Conservation (phyloP, 441 rosid genomes). For the Erodium trifolium region DNA sequence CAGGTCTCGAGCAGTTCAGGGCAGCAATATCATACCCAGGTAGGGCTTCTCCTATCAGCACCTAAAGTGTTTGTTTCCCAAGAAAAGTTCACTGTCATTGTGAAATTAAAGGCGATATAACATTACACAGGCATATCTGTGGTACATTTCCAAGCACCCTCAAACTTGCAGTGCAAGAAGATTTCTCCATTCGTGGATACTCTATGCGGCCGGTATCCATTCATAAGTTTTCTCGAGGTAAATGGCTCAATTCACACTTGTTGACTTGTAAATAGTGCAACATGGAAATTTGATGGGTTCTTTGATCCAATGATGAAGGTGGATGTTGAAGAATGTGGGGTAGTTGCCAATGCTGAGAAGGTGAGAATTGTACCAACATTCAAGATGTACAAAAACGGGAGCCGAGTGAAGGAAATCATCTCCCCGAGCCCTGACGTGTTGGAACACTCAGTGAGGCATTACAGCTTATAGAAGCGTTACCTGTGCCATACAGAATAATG, state of each 20-base stretch:
- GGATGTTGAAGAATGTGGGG: conserved; percentile 41
- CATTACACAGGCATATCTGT: conserved; percentile 55
- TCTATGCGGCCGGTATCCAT: conserved; percentile 70
- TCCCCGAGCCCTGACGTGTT: conserved; percentile 38
- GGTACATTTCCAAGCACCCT: conserved; percentile 59
- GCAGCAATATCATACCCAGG: conserved; percentile 73
- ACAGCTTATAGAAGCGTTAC: not conserved
- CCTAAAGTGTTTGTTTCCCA: no score
- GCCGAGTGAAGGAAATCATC: conserved; percentile 46
- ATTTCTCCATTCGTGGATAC: conserved; percentile 63
- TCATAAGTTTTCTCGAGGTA: conserved; percentile 83
- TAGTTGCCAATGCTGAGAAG: conserved; percentile 35
- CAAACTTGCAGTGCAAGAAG: conserved; percentile 70
- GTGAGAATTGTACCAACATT: conserved; percentile 44
- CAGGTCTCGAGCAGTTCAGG: conserved; percentile 62
- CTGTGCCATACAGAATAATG: not conserved
- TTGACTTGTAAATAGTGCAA: no score
- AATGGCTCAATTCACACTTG: not conserved
- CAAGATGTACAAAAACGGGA: conserved; percentile 41
- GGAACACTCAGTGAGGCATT: conserved; percentile 33
- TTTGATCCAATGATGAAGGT: conserved; percentile 22
- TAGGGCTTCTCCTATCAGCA: conserved; percentile 13
- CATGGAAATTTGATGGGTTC: no score
- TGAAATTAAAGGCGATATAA: not conserved
- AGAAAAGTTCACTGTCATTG: not conserved